These are phyloP conservation scores for Leishmania guyanensis DNA, from an alignment of 208 protist species.

Conservation along the genomic window DNA sequence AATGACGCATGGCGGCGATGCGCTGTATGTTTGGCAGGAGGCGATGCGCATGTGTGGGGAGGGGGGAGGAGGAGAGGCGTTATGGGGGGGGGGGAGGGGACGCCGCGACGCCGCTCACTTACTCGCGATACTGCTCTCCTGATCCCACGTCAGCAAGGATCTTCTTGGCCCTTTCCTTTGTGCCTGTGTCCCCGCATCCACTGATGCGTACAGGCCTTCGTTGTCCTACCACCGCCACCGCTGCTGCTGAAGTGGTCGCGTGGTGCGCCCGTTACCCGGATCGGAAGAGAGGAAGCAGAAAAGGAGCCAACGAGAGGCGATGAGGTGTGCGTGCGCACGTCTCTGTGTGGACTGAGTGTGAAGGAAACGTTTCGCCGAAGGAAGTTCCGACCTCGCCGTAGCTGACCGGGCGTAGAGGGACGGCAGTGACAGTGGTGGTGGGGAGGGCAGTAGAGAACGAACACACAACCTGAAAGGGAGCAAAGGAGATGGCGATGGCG, in stretches of 20 bases:
- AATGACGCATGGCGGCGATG: neutral
- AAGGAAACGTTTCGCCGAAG: neutral
- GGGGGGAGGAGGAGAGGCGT: neutral
- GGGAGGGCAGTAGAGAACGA: neutral
- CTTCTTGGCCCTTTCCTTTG: neutral
- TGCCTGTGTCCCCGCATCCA: neutral
- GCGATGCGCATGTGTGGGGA: neutral
- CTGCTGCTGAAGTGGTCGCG: neutral
- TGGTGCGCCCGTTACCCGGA: neutral
- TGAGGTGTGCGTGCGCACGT: neutral
- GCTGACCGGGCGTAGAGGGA: neutral
- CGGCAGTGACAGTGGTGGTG: neutral
- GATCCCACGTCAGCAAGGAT: neutral
- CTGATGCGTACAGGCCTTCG: neutral
- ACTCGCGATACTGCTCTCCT: neutral
- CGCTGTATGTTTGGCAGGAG: neutral
- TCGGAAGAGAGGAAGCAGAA: neutral
- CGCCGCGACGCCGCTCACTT: neutral
- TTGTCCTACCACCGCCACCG: neutral
- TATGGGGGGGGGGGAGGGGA: neutral
- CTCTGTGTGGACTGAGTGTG: neutral
- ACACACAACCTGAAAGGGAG: neutral
- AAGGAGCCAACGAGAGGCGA: neutral
- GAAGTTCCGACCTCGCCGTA: neutral
- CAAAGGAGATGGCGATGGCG: neutral